Evolutionary conservation across 441 rosid genomes (phyloP), one percentile per base, ranked within the genome.

Genomic region (Theobroma grandiflorum): DNA sequence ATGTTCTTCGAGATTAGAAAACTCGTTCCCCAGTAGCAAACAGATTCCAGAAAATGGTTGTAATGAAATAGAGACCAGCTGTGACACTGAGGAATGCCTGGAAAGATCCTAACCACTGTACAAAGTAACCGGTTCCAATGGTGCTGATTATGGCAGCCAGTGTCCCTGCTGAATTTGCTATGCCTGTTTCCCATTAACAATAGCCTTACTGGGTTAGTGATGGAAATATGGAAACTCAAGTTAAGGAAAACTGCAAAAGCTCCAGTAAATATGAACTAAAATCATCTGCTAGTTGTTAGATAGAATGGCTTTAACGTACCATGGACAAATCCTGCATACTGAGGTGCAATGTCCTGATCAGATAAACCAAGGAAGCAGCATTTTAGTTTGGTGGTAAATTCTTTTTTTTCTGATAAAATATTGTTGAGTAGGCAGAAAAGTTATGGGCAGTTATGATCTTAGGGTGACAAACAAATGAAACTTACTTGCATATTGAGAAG

Each of bases 401-500:
- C 38, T 4, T 20, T 33, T 72, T 14, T 40, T 45, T 50, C 12
- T 22, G 3, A 55, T 2, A 10, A 58, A 50, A 2, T 4, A 58
- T 37, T 9, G 18, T 49, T 43, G 4, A 33, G 26, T 40, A 38
- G 10, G 35, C 4, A 43, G 61, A 55, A 45, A 53, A 22, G 53
- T 74, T 26, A 26, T 0, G 31, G 31, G 31, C 31, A 26, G 31
- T 26, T 26, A 26, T 26, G 31, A 26, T 26, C 31, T 26, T 26
- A 26, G 31, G 31, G 31, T 26, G 31, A 26, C 31, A 26, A 26
- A 26, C 31, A 26, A 22, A 2, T 8, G 33, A 4, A 79, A 84
- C 95, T 75, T 89, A 92, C 99, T 81, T 94, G 98, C 82, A 94
- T 94, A 80, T 95, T 97, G 77, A 97, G 97, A 78, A 95, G 98